These are phyloP conservation scores for Microcos paniculata DNA, from an alignment of 345 rosid species.

Conservation along the genomic window DNA sequence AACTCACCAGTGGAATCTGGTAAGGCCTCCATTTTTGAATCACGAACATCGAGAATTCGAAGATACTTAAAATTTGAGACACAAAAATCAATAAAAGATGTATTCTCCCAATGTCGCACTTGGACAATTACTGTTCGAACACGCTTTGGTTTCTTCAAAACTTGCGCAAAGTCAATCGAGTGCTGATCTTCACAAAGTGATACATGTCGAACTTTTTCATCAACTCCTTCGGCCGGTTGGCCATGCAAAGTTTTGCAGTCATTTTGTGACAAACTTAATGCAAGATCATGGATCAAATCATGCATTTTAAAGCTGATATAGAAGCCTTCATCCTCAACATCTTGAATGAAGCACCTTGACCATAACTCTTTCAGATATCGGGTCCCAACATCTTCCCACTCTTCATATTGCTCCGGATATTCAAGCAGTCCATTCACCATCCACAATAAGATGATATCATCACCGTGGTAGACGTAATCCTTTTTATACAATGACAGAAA, in stretches of 20 bases:
- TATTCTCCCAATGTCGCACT: no score
- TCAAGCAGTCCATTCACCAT: background rate
- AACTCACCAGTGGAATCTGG: no score
- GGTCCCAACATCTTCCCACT: background rate
- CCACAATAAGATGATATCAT: background rate
- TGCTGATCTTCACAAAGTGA: no score
- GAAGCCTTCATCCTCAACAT: no score
- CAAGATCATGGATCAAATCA: no score
- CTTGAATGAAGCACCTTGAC: background rate
- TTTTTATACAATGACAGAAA: constrained; percentile 19
- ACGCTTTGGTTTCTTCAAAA: no score
- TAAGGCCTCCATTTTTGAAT: background rate
- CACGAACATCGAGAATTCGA: background rate
- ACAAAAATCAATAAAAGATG: background rate
- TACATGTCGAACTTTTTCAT: no score
- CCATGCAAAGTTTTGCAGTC: no score
- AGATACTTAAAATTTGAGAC: background rate
- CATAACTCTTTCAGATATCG: background rate
- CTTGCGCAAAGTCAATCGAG: no score
- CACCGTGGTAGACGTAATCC: background rate
- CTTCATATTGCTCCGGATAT: background rate
- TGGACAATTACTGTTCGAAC: background rate
- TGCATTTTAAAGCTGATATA: no score
- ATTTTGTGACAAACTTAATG: no score
- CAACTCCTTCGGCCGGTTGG: no score